Evolutionary conservation across 371 early-diverging fungal species (phyloP), one percentile per base, ranked within the genome.

Genomic region (Homolaphlyctis polyrhiza): DNA sequence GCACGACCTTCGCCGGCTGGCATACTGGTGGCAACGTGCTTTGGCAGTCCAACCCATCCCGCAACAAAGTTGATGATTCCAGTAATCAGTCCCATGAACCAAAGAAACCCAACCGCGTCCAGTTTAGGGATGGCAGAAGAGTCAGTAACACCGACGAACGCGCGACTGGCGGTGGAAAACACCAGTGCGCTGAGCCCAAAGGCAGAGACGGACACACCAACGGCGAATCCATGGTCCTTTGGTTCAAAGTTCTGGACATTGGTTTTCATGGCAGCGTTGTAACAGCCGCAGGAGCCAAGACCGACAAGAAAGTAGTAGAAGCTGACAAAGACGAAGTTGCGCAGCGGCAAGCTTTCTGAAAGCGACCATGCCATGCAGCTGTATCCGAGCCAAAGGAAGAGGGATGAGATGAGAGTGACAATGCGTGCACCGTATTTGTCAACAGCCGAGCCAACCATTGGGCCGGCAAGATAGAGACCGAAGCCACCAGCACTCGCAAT

Each of bases 161-260:
- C 60, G 6, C 65, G 73, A 68, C 82, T 83, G 55, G 88, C 50
- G 51, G 78, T 77, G 0, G 89, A 83, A 62, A 87, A 90, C 25
- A 88, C 63, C 66, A 87, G 80, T 0, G 89, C 87, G 13, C 87
- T 82, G 35, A 89, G 75, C 0, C 89, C 91, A 67, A 86, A 86
- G 49, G 80, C 69, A 6, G 85, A 78, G 30, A 86, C 78, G 39
- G 87, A 81, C 1, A 86, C 50, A 8, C 89, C 85, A 64, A 90
- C 70, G 11, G 85, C 87, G 35, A 88, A 58, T 3, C 89, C 91
- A 28, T 85, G 79, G 18, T 73, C 61, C 4, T 75, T 60, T 6
- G 79, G 77, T 30, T 66, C 60, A 62, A 87, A 87, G 66, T 83
- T 85, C 45, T 78, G 78, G 28, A 86, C 79, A 30, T 84, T 78